Conservation (phyloP, 2,329 filamentous ascomycete species). For the Aspergillus oerlinghausenensis region DNA sequence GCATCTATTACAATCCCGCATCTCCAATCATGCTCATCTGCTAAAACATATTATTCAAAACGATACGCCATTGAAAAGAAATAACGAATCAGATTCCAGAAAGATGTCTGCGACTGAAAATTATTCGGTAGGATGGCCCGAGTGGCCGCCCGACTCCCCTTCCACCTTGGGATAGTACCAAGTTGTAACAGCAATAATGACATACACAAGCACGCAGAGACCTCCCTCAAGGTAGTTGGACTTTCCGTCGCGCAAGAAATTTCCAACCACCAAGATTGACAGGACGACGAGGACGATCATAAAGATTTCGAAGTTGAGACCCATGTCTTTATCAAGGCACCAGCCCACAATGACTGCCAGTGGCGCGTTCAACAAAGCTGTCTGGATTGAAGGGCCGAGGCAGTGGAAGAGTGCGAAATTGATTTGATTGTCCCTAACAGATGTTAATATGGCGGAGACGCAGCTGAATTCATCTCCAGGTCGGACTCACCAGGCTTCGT, state of each 20-base stretch:
- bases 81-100: neutral
- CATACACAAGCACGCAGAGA: slow-evolving; percentile 64
- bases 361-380: slow-evolving; percentile 80
- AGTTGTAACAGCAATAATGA: slow-evolving; percentile 58
- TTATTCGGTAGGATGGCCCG: neutral
- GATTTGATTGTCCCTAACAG: slow-evolving; percentile 51
- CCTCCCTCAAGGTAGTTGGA: slow-evolving; percentile 86
- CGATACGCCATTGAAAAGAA: neutral
- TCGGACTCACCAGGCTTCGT: slow-evolving; percentile 68
- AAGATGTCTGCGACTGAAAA: neutral
- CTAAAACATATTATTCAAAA: neutral
- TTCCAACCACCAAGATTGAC: slow-evolving; percentile 79
- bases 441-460: slow-evolving; percentile 2
- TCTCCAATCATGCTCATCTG: neutral
- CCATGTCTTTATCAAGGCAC: slow-evolving; percentile 67
- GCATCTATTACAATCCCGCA: neutral
- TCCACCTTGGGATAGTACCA: slow-evolving; percentile 58
- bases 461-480: neutral
- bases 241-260: slow-evolving; percentile 82
- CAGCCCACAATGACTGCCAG: slow-evolving; percentile 80
- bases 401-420: slow-evolving; percentile 84
- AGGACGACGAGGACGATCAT: slow-evolving; percentile 77
- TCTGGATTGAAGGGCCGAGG: slow-evolving; percentile 82
- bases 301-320: slow-evolving; percentile 82
- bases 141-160: neutral